Evolutionary conservation across 1,139 yeast species (phyloP).

Genomic region (Zhuliangozyma blackwelliae): DNA sequence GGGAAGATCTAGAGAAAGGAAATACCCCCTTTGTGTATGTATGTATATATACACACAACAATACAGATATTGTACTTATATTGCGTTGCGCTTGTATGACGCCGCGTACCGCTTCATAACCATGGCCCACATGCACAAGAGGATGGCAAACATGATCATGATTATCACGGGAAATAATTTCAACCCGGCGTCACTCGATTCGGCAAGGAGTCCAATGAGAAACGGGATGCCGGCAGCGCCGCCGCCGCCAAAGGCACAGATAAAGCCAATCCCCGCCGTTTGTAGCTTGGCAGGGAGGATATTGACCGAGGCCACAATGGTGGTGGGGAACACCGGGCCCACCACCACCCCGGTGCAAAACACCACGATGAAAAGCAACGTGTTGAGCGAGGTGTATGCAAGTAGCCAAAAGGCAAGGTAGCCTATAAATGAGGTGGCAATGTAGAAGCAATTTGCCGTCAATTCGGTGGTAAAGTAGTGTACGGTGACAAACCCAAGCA

Average conservation of each 20-base stretch:
- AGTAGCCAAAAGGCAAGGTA: conserved; percentile 28
- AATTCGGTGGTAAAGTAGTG: conserved; percentile 40
- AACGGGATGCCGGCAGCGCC: conserved; percentile 76
- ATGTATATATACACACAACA: background rate
- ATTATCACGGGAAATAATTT: conserved; percentile 31
- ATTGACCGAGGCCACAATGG: conserved; percentile 60
- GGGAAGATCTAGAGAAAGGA: conserved; percentile 15
- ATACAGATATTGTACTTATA: conserved; percentile 6
- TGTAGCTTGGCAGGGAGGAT: conserved; percentile 60
- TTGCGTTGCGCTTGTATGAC: conserved; percentile 14
- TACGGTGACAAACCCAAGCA: conserved; percentile 59
- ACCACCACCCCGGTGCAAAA: conserved; percentile 61
- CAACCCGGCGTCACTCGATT: conserved; percentile 31
- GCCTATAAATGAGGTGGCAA: conserved; percentile 26
- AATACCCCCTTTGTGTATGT: background rate
- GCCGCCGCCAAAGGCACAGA: conserved; percentile 70
- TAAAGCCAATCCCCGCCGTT: conserved; percentile 67
- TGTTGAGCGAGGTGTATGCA: conserved; percentile 12
- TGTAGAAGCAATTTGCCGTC: conserved; percentile 36
- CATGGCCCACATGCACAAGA: conserved; percentile 26
- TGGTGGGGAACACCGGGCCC: conserved; percentile 82
- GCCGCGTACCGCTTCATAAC: conserved; percentile 16
- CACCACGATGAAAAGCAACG: conserved; percentile 30
- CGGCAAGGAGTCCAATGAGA: conserved; percentile 49
- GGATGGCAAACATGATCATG: conserved; percentile 20